These are phyloP conservation scores for Phytopythium aichiense DNA, from an alignment of 352 stramenopile species.

Conservation along the genomic window DNA sequence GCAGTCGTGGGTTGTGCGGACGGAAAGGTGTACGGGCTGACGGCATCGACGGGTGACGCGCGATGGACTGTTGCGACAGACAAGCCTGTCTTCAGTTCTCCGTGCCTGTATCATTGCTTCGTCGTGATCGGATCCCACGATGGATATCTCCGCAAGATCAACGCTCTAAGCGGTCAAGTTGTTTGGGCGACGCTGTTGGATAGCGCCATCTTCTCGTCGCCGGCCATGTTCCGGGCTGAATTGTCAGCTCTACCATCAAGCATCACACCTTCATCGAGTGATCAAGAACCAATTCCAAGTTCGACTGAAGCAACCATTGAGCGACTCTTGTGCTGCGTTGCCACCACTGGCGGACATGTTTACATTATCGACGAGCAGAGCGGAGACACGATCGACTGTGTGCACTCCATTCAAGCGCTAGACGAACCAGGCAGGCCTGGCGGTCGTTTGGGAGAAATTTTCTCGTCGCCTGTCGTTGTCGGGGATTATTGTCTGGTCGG, in stretches of 20 bases:
- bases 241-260: background rate
- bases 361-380: conserved; percentile 38
- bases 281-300: background rate
- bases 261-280: background rate
- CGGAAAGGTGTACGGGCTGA: conserved; percentile 35
- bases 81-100: conserved; percentile 61
- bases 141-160: conserved; percentile 36
- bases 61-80: conserved; percentile 33
- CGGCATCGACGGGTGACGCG: conserved; percentile 14
- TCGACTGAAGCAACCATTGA: background rate
- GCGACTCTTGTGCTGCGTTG: conserved; percentile 32
- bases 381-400: conserved; percentile 9
- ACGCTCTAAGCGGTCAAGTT: conserved; percentile 21
- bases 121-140: conserved; percentile 55
- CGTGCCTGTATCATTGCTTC: conserved; percentile 27
- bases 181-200: conserved; percentile 26
- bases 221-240: conserved; percentile 20
- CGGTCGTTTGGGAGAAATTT: conserved; percentile 34
- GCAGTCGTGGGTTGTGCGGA: conserved; percentile 50
- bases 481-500: conserved; percentile 41
- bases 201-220: conserved; percentile 45
- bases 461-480: conserved; percentile 51
- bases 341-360: conserved; percentile 34
- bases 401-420: conserved; percentile 15
- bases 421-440: background rate